Percentiles rank a stretch among this genome's conserved stretches.
phyloP scores from a whole-genome alignment of 2,329 filamentous ascomycete species.

The Mollisia scopiformis region DNA sequence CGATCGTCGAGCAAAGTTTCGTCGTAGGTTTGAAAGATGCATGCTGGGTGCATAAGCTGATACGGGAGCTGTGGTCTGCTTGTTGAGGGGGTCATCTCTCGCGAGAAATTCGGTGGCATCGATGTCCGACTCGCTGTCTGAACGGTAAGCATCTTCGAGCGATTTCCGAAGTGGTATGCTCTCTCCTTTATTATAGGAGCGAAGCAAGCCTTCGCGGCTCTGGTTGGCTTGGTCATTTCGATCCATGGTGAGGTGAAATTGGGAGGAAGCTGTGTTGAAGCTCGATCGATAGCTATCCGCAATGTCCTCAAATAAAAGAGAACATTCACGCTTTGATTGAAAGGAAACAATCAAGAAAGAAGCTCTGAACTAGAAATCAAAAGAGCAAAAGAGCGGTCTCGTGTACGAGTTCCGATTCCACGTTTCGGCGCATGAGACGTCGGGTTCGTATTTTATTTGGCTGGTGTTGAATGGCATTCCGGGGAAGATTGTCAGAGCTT shows the following conservation, averaged over 20 bases:
- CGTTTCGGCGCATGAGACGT: neutral
- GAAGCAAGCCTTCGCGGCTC: constrained; percentile 37
- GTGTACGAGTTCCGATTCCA: neutral
- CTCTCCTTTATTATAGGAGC: constrained; percentile 28
- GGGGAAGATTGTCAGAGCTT: neutral
- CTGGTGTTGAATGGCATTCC: neutral
- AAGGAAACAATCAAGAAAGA: neutral
- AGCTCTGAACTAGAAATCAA: neutral
- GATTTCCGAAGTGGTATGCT: constrained; percentile 36
- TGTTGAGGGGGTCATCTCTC: constrained; percentile 38
- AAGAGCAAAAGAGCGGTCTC: neutral
- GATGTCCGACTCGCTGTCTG: constrained; percentile 42
- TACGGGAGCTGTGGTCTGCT: constrained; percentile 33
- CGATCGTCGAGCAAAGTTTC: constrained; percentile 28
- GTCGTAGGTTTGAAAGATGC: constrained; percentile 25
- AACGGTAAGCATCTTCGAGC: constrained; percentile 36
- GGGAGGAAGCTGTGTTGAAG: neutral
- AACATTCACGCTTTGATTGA: neutral
- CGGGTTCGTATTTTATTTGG: neutral
- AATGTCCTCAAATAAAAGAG: neutral
- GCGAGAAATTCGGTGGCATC: constrained; percentile 45
- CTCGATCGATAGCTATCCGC: neutral
- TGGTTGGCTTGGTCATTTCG: constrained; percentile 25
- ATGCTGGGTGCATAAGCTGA: constrained; percentile 26
- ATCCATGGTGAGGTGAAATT: constrained; percentile 24